These are phyloP conservation scores for Breynia disticha DNA, from an alignment of 441 rosid genomes.

Conservation along the genomic window DNA sequence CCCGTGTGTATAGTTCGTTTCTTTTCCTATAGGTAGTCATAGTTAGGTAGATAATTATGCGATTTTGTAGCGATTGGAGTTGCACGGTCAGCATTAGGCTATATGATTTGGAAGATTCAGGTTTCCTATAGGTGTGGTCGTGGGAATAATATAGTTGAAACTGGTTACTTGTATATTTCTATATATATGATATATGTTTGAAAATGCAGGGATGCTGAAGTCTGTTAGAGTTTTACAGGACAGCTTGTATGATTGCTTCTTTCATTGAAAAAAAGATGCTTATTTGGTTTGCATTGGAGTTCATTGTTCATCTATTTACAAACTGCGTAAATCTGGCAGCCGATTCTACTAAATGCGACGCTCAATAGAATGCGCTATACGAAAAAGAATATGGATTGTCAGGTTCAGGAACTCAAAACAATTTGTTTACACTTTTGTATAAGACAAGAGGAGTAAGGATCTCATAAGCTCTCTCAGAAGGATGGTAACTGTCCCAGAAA, in stretches of 20 bases:
- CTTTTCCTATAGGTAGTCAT: slow-evolving; percentile 21
- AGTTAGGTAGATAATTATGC: slow-evolving; percentile 38
- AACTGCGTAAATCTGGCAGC: too few relatives aligned
- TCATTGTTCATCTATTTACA: too few relatives aligned
- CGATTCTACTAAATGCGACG: too few relatives aligned
- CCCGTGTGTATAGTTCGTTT: slow-evolving; percentile 38
- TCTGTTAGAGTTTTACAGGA: too few relatives aligned
- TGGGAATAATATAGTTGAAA: slow-evolving; percentile 23
- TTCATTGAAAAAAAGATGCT: too few relatives aligned
- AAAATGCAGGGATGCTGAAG: not conserved
- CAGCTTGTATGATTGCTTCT: too few relatives aligned
- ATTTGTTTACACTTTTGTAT: not conserved
- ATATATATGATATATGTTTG: slow-evolving; percentile 18
- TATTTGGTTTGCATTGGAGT: too few relatives aligned
- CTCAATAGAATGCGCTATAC: too few relatives aligned
- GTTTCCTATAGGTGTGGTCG: slow-evolving; percentile 24
- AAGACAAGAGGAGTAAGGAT: slow-evolving; percentile 11
- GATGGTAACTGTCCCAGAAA: slow-evolving; percentile 76
- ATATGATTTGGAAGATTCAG: slow-evolving; percentile 12
- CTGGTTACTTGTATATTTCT: slow-evolving; percentile 39
- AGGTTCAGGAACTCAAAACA: slow-evolving; percentile 14
- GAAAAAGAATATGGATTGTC: too few relatives aligned
- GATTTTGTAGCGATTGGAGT: slow-evolving; percentile 50
- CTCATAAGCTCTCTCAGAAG: slow-evolving; percentile 45
- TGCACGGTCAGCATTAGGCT: slow-evolving; percentile 18